Evolutionary conservation across 2,329 filamentous ascomycete species (phyloP), one percentile per base, ranked within the genome.

Genomic region (Calonectria hawksworthii): DNA sequence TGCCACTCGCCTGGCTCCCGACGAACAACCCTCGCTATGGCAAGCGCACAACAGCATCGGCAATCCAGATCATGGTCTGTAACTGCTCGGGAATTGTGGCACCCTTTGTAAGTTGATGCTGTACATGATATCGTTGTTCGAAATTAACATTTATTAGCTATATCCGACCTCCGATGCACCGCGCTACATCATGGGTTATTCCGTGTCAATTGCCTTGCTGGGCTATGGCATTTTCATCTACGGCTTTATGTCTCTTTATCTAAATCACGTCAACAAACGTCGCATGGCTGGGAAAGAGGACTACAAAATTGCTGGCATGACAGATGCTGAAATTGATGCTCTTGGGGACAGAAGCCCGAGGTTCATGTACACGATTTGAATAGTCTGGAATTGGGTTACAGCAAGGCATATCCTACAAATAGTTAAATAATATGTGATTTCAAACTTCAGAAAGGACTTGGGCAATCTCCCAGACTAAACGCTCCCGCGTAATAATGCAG

Each of bases 1-100:
- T 75, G 10, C 70, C 71, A 2, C 44, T 75, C 3, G 66, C 67
- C 16, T 73, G 67, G 74, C 66, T 75, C 11, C 70, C 66, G 2
- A 70, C 66, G 23, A 75, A 75, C 44, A 73, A 70, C 61, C 70
- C 66, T 11, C 66, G 66, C 61, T 75, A 75, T 44, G 70, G 70
- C 38, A 75, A 73, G 52, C 44, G 70, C 26, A 74, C 74, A 18
- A 59, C 61, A 38, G 70, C 74, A 18, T 64, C 70, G 6, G 74
- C 65, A 18, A 69, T 75, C 21, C 74, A 71, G 36, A 73, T 70
- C 28, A 73, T 63, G 38, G 41, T 73, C 36, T 69, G 74, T 28
- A 75, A 75, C 18, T 67, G 44, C 7, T 70, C 74, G 4, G 74
- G 67, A 14, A 64, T 75, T 23, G 34, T 68, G 5, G 74, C 74